Base-by-base conservation (phyloP, 192 early-diverging fungal genomes). In the Coemansia asiatica region DNA sequence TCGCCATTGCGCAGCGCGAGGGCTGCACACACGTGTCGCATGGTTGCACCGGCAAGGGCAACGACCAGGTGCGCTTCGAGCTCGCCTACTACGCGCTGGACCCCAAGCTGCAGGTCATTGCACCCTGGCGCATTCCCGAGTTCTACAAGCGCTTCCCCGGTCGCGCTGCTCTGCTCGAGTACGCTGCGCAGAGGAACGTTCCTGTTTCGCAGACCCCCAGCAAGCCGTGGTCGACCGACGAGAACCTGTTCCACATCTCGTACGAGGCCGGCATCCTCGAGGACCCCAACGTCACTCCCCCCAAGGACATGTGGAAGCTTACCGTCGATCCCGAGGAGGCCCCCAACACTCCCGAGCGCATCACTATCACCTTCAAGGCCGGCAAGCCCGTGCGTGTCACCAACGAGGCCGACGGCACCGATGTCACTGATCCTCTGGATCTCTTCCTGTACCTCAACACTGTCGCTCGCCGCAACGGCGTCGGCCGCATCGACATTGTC, bases 31-130 rank as follows among this genome's bases (percentile, higher is more conserved):
- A 84, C 72, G 95, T 99, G 5, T 93, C 95, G n/a, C 97, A 99
- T 83, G 95, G 97, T 18, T 98, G 96, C 88, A 98, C 97, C 29
- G 96, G 97, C 62, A 99, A 99, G 84, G 96, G 97, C 58, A 99
- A 99, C 87, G 97, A 99, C 82, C 97, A 99, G 85, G 96, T 99
- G 61, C 92, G 96, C 44, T 99, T 99, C 76, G 97, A 99, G 84
- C 88, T 98, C 49, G 95, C 91, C 25, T 99, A 97, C 88, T 96
- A 97, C 72, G 94, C 97, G 18, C 85, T 99, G 44, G 87, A 93
- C 63, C 95, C 94, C 38, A 82, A 87, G 70, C 95, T 98, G 72
- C 86, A 97, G 84, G 94, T 97, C 68, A 96, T 99, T 82, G 92
- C 95, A 18, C 96, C 97, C 9, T 99, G 95, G 96, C 86, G 95